Evolutionary conservation across 2,329 filamentous ascomycete genomes (phyloP).

Genomic region (Ceratocystis destructans): DNA sequence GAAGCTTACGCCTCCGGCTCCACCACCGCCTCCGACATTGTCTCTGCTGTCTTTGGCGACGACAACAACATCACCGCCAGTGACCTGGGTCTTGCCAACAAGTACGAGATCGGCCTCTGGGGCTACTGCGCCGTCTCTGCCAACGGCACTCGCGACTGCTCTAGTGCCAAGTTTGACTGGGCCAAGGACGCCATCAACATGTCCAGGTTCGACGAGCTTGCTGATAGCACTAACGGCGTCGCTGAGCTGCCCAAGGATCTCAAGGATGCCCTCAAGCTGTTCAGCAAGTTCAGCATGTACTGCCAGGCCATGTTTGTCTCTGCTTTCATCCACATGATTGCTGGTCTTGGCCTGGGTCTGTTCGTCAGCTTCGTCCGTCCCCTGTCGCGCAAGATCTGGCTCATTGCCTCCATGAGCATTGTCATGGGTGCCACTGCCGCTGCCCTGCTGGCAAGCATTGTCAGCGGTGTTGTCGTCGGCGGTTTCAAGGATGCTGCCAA

Average conservation of each 20-base stretch:
- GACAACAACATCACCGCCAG: constrained; percentile 41
- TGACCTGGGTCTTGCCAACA: constrained; percentile 52
- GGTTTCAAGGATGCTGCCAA: constrained; percentile 53
- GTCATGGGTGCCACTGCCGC: constrained; percentile 42
- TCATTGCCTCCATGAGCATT: constrained; percentile 52
- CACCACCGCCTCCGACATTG: constrained; percentile 30
- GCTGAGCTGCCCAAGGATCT: constrained; percentile 55
- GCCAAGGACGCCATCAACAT: constrained; percentile 57
- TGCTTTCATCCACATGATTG: constrained; percentile 52
- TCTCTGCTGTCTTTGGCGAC: constrained; percentile 19
- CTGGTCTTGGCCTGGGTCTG: constrained; percentile 65
- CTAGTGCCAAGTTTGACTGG: constrained; percentile 59
- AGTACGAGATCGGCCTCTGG: constrained; percentile 75
- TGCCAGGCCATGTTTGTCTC: constrained; percentile 71
- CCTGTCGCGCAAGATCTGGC: constrained; percentile 68
- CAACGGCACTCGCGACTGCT: constrained; percentile 51
- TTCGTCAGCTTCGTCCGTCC: constrained; percentile 71
- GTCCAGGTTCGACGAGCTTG: constrained; percentile 44
- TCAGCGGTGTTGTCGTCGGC: constrained; percentile 56
- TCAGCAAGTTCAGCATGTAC: constrained; percentile 63
- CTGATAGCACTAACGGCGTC: constrained; percentile 36
- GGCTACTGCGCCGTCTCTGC: constrained; percentile 61
- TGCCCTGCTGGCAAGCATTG: constrained; percentile 59
- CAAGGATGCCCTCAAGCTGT: constrained; percentile 53
- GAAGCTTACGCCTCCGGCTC: constrained; percentile 49